phyloP scores from a whole-genome alignment of 2,329 filamentous ascomycete genomes.

The Xylariaceae sp. region DNA sequence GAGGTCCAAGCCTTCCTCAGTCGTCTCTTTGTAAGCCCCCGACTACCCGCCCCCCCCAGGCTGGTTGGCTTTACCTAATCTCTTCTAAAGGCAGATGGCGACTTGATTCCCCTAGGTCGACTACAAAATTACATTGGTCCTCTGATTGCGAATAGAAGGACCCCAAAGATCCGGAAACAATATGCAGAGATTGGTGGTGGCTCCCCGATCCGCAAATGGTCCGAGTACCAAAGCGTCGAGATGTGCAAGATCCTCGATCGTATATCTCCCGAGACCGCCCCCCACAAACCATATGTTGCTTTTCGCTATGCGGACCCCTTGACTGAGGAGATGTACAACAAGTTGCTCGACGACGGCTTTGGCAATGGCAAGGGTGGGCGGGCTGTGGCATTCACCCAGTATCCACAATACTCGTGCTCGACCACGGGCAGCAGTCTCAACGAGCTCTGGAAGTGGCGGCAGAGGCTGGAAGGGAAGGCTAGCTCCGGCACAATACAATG shows the following conservation, averaged over 20 bases:
- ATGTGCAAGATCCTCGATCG: slow-evolving; percentile 97
- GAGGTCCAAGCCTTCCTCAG: slow-evolving; percentile 90
- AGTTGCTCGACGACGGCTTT: slow-evolving; percentile 82
- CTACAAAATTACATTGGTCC: slow-evolving; percentile 89
- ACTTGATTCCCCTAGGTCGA: slow-evolving; percentile 91
- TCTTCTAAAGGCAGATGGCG: slow-evolving; percentile 69
- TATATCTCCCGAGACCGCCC: slow-evolving; percentile 86
- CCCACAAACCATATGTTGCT: slow-evolving; percentile 95
- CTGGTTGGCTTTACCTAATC: background rate
- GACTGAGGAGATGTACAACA: slow-evolving; percentile 89
- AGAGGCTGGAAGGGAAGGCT: slow-evolving; percentile 76
- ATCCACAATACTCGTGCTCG: slow-evolving; percentile 96
- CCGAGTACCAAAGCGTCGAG: slow-evolving; percentile 85
- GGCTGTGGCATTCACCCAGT: slow-evolving; percentile 96
- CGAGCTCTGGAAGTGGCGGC: slow-evolving; percentile 96
- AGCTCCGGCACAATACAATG: slow-evolving; percentile 74
- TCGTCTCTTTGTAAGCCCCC: slow-evolving; percentile 73
- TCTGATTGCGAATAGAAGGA: slow-evolving; percentile 78
- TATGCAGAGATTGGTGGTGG: slow-evolving; percentile 94
- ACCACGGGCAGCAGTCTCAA: slow-evolving; percentile 96
- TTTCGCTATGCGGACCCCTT: slow-evolving; percentile 93
- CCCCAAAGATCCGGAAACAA: slow-evolving; percentile 94
- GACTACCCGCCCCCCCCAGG: slow-evolving; percentile 4
- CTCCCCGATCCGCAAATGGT: slow-evolving; percentile 98
- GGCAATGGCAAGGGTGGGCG: slow-evolving; percentile 85